Evolutionary conservation across 306 rosid species (phyloP).

Genomic region (Casuarina glauca): DNA sequence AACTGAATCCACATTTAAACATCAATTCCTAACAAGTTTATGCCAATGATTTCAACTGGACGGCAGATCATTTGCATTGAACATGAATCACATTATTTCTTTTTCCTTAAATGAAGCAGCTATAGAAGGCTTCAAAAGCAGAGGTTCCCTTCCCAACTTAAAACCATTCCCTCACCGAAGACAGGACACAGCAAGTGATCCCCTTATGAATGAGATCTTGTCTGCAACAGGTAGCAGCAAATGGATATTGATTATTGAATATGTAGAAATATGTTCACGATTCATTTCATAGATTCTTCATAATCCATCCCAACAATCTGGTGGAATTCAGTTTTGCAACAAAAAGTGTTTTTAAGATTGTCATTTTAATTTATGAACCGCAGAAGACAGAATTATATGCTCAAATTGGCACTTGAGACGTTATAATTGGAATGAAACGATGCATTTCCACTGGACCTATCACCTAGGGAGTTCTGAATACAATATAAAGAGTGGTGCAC

Average conservation of each 20-base stretch:
- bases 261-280: background rate
- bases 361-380: background rate
- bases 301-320: background rate
- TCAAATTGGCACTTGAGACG: background rate
- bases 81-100: background rate
- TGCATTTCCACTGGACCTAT: background rate
- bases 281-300: background rate
- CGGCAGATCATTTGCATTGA: background rate
- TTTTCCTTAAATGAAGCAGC: background rate
- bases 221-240: background rate
- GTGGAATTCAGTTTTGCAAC: background rate
- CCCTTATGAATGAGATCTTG: background rate
- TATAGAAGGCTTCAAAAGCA: background rate
- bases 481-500: background rate
- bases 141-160: background rate
- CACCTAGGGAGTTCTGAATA: background rate
- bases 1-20: background rate
- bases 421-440: background rate
- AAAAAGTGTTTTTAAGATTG: background rate
- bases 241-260: background rate
- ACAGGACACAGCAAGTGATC: background rate
- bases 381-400: background rate
- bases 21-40: background rate
- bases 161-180: background rate
- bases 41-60: background rate